Base-by-base conservation (phyloP, 345 rosid species). In the Citrus sp. region DNA sequence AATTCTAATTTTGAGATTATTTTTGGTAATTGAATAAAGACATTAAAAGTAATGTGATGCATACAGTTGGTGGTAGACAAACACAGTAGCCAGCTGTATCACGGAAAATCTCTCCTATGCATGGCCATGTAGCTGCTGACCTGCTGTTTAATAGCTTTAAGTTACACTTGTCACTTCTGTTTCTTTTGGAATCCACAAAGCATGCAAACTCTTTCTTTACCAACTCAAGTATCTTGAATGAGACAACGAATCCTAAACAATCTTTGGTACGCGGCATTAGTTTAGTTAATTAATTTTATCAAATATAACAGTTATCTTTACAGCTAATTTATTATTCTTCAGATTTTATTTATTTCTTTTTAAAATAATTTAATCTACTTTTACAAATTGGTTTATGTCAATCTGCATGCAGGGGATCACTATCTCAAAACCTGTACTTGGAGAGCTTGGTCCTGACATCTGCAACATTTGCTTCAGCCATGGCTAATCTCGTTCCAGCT, bases 401-500 rank as follows among this genome's bases (percentile, higher is more conserved):
- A 12, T 46, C 13, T 46, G 51, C 49, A 42, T 42, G 40, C 79
- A 86, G 87, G 42, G 91, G 82, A 24, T 42, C 86, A 58, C 5
- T 87, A 10, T 72, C 78, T 37, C 85, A 87, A 66, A 86, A 81
- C 56, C 62, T 88, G 54, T 78, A 79, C 46, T 6, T 86, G 30
- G 81, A 80, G 25, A 85, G 92, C 80, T 72, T 89, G 76, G 86
- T 74, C 32, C 62, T 84, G 38, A 89, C 89, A 21, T 87, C 93
- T 16, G 86, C 91, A 63, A 89, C 58, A 54, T 54, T 54, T 54
- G 22, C 58, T 18, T 16, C 58, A 54, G 58, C 58, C 58, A 54
- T 19, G 22, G 22, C 58, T 54, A 54, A 54, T 18, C 22, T 54
- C 7, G 7, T 19, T 54, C 58, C 58, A 5, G 58, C 58, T 54